Base-by-base conservation (phyloP, 2,329 filamentous ascomycete genomes). In the Ophiostoma ulmi region DNA sequence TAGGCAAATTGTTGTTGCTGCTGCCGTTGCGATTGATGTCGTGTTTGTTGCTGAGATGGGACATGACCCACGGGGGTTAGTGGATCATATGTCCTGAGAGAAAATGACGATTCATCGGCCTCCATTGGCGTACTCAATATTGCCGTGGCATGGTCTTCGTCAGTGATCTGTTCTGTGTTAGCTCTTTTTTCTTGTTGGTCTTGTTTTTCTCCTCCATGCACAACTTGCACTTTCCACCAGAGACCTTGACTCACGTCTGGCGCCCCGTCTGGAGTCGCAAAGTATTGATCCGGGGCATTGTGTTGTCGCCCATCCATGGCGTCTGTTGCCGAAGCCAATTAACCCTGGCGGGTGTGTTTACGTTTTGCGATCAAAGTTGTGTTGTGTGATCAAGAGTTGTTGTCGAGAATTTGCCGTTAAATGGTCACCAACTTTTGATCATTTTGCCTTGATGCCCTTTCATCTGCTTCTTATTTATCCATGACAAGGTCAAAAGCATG, bases 221-320 rank as follows among this genome's bases (percentile, higher is more conserved):
- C 44, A 48, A 48, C 17, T 20, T 48, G 5, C 14, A 44, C 4
- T 44, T 17, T 13, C 41, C 17, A 8, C 17, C 44, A 48, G 44
- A 8, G 41, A 39, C 0, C 31, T 41, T 11, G 36, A 55, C 70
- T 58, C 31, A 71, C 70, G 26, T 67, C 48, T 3, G 14, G 63
- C 14, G 55, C 38, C 26, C 58, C 68, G n/a, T 70, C 68, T 41
- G 65, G 36, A 5, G 38, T 22, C 13, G 52, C 52, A 67, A 64
- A 71, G 26, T 71, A 68, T n/a, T 69, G 67, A 26, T 71, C 68
- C 20, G 68, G 52, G n/a, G 68, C 68, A 48, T 68, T 64, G 52
- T 44, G 38, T 13, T 70, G 67, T 71, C 52, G 70, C 20, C 63
- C 36, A 22, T 71, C 68, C 70, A 71, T 71, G 67, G 26, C 65